These are phyloP conservation scores for Daldinia sp. DNA, from an alignment of 2,329 filamentous ascomycete species.

Conservation along the genomic window DNA sequence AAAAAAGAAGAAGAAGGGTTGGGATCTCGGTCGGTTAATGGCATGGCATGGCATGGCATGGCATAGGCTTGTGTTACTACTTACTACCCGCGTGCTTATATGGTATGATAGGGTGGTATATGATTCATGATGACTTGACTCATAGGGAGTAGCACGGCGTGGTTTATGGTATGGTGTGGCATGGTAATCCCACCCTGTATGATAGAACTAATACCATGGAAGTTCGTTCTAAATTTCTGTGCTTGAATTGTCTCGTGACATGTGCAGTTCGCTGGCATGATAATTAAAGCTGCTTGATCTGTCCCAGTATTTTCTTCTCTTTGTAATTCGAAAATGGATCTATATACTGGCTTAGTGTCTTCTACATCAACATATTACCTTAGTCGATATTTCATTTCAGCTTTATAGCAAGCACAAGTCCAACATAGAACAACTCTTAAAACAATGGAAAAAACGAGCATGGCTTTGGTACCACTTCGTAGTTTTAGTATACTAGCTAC, in stretches of 20 bases:
- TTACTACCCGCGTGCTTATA: neutral
- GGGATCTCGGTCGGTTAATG: constrained; percentile 3
- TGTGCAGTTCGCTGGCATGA: no score
- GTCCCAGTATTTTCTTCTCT: no score
- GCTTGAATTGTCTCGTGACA: neutral
- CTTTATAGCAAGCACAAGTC: no score
- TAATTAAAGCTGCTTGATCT: no score
- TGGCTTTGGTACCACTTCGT: neutral
- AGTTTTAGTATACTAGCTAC: neutral
- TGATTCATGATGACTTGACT: constrained; percentile 1
- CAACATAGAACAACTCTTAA: no score
- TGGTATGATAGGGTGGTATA: neutral
- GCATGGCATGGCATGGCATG: neutral
- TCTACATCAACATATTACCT: no score
- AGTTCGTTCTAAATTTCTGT: constrained; percentile 3
- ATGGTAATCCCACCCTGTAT: neutral
- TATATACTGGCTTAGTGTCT: no score
- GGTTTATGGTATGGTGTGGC: neutral
- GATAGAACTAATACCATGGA: constrained; percentile 9
- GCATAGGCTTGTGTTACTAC: neutral
- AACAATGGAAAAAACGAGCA: no score
- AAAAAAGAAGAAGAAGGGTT: no score
- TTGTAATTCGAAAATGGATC: no score
- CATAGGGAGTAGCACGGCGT: constrained; percentile 2
- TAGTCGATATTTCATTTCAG: no score